Base-by-base conservation (phyloP, 129 eudicot genomes). In the Ambrosia artemisiifolia region DNA sequence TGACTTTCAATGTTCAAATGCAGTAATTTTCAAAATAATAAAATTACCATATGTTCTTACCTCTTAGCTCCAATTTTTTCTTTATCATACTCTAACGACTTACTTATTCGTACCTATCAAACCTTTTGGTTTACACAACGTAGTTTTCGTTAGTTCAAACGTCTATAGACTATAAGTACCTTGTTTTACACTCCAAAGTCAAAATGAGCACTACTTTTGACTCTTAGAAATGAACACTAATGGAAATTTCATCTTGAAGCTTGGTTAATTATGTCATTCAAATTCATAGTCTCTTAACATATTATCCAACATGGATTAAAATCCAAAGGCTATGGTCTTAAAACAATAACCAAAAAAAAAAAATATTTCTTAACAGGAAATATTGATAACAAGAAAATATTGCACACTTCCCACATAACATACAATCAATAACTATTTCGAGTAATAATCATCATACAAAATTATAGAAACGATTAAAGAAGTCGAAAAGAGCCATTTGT, bases 171-270 rank as follows among this genome's bases (percentile, higher is more conserved):
- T 54, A 65, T 65, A 16, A 40, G 56, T 38, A 16, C 49, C 57
- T 65, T 9, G 46, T 16, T 65, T 65, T 54, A 72, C 67, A 7
- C 30, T 24, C 48, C 33, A 33, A 44, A 60, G 77, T 72, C 47
- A 60, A 72, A 59, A n/a, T 60, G 76, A 42, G 38, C 40, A 3
- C 40, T 35, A 35, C 40, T 35, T 35, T 35, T 35, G 40, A 13
- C 63, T 24, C 49, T 72, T 28, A 50, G 3, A 38, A 44, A 18
- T 5, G 10, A 49, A 18, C 61, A 19, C 9, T 19, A 28, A 18
- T 9, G 61, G 6, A 18, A 6, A 19, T 18, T 54, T 54, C 14
- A 54, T 17, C 61, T 54, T 5, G 19, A 54, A 18, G 13, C 61
- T 54, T 54, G 8, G 12, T 8, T 18, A 54, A 19, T 16, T 16